Conservation (phyloP, 306 rosid genomes). For the Fragaria nilgerrensis region DNA sequence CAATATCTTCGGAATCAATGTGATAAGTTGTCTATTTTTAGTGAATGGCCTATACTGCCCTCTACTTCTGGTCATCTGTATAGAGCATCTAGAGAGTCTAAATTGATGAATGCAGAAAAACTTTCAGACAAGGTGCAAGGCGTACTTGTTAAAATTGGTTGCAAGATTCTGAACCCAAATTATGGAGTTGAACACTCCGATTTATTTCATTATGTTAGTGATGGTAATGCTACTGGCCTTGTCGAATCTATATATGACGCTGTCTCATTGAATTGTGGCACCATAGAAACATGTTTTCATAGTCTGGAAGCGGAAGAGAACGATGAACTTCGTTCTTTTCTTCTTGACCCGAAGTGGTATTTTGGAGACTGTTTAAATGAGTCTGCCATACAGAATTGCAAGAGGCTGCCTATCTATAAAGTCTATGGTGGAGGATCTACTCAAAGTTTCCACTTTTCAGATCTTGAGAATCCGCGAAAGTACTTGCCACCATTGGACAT, state of each 20-base stretch:
- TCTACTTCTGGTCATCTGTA: conserved; percentile 71
- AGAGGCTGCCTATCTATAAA: conserved; percentile 70
- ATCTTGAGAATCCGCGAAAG: conserved; percentile 71
- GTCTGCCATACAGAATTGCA: conserved; percentile 52
- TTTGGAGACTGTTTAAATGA: conserved; percentile 61
- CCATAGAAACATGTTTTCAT: conserved; percentile 46
- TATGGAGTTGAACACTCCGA: conserved; percentile 70
- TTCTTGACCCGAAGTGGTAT: conserved; percentile 93
- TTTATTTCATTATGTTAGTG: conserved; percentile 63
- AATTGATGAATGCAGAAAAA: conserved; percentile 62
- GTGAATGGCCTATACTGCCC: conserved; percentile 96
- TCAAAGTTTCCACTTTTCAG: conserved; percentile 58
- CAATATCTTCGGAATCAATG: conserved; percentile 59
- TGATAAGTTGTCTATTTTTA: conserved; percentile 52
- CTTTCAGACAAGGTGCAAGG: conserved; percentile 54
- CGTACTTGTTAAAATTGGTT: conserved; percentile 71
- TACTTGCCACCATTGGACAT: conserved; percentile 76
- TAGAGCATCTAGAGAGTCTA: conserved; percentile 63
- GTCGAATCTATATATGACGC: conserved; percentile 63
- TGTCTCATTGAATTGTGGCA: conserved; percentile 44
- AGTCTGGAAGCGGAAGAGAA: conserved; percentile 63
- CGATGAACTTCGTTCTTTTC: conserved; percentile 73
- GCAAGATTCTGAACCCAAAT: conserved; percentile 59
- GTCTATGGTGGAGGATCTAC: conserved; percentile 57
- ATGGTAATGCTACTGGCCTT: conserved; percentile 65